Percentiles rank a stretch among this genome's conserved stretches.
Evolutionary conservation across 805 yeast species (phyloP).

Genomic region (Danielia oregonensis): DNA sequence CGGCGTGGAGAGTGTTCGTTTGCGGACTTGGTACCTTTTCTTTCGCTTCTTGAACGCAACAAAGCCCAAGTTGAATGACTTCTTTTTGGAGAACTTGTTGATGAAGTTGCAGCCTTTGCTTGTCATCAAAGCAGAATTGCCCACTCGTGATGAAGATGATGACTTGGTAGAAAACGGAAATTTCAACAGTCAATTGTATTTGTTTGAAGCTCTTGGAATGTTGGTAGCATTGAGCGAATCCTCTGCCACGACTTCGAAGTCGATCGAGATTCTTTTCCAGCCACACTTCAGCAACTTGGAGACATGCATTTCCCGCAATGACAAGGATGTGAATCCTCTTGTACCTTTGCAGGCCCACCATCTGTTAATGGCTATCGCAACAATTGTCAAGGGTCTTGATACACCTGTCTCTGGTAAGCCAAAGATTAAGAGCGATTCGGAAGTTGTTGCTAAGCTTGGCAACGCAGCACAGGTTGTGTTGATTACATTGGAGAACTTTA

Average conservation of each 20-base stretch:
- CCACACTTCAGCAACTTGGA: conserved; percentile 76
- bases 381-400: conserved; percentile 83
- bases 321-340: conserved; percentile 37
- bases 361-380: conserved; percentile 81
- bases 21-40: conserved; percentile 88
- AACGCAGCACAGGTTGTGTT: conserved; percentile 78
- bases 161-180: conserved; percentile 45
- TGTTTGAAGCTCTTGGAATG: conserved; percentile 85
- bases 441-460: conserved; percentile 43
- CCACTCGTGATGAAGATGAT: conserved; percentile 54
- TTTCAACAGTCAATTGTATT: conserved; percentile 74
- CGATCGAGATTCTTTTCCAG: conserved; percentile 64
- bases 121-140: conserved; percentile 55
- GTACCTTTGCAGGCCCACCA: conserved; percentile 78
- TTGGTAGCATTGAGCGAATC: conserved; percentile 47
- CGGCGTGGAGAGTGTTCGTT: conserved; percentile 65
- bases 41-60: conserved; percentile 77
- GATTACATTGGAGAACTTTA: conserved; percentile 75
- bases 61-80: conserved; percentile 55
- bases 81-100: conserved; percentile 53
- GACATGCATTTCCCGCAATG: conserved; percentile 45
- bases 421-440: conserved; percentile 21
- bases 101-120: conserved; percentile 60
- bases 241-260: conserved; percentile 30
- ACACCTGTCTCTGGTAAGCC: conserved; percentile 36